A percentile compares a stretch with the other conserved stretches of the same genome.
Conservation (phyloP, 768 basidiomycete species). For the Russula ochroleuca region DNA sequence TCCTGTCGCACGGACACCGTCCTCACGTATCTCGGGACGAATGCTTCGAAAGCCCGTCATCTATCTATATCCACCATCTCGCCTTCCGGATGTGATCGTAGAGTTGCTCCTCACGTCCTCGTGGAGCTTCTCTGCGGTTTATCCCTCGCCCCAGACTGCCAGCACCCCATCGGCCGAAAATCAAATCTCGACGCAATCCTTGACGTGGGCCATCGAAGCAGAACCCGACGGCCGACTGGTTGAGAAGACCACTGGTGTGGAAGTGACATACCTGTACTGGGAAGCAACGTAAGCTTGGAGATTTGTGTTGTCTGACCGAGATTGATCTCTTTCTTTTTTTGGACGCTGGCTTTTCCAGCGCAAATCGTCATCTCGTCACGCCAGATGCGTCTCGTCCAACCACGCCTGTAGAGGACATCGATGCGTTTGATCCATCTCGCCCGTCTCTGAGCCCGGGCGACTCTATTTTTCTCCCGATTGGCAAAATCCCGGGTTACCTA, state of each 20-base stretch:
- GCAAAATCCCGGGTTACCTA: conserved; percentile 37
- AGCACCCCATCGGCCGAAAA: not conserved
- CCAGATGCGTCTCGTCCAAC: not conserved
- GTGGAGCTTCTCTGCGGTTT: conserved; percentile 16
- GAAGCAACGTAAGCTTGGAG: conserved; percentile 11
- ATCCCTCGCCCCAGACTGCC: conserved; percentile 1
- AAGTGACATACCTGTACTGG: conserved; percentile 20
- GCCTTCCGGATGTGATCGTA: conserved; percentile 11
- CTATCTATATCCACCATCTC: conserved; percentile 13
- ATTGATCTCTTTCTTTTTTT: not conserved
- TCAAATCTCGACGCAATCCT: not conserved
- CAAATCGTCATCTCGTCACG: not conserved
- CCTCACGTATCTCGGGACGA: not conserved
- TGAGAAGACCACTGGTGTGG: conserved; percentile 5
- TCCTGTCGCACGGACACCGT: not conserved
- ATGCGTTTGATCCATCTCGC: conserved; percentile 14
- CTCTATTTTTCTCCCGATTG: conserved; percentile 31
- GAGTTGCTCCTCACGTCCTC: not conserved
- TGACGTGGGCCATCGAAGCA: conserved; percentile 14
- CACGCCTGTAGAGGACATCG: not conserved
- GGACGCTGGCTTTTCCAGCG: not conserved
- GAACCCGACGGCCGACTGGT: conserved; percentile 15
- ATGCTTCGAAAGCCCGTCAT: conserved; percentile 15
- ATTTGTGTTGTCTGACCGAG: not conserved
- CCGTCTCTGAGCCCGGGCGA: conserved; percentile 1